Base-by-base conservation (phyloP, 192 early-diverging fungal genomes). In the Podila epigama region DNA sequence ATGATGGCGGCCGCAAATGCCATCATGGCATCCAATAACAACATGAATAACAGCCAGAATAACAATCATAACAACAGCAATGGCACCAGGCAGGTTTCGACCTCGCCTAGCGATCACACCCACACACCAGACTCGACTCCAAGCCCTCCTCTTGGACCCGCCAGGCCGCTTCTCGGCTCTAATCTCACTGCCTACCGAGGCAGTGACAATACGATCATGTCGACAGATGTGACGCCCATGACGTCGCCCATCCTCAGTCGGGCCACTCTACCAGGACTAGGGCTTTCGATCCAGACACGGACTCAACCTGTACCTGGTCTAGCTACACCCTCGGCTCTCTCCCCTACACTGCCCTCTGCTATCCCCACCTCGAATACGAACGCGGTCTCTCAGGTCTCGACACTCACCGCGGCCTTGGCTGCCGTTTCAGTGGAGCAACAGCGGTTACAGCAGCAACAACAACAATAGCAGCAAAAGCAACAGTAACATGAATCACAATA, bases 1-100 rank as follows among this genome's bases (percentile, higher is more conserved):
- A 77, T 77, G 73, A 77, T 77, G 73, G 66, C 66, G 7, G 73
- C 73, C 10, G 67, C 67, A 13, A 68, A 63, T 52, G 73, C 73
- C 15, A 77, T 77, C 29, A 59, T 66, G 32, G 73, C 66, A 9
- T 77, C 73, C 6, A 61, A 65, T 15, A 25, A 48, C 60, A 77
- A 68, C 36, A 39, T 16, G 11, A 48, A 41, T 31, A 56, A 10
- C 44, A 68, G 32, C 36, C 39, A 37, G 50, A 35, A 20, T 34
- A 36, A 2, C n/a, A 57, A 57, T 22, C 22, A 42, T n/a, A 60
- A 31, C 27, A 32, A 28, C 4, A 22, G 33, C 33, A 58, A 28
- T n/a, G n/a, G n/a, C 51, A 34, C 0, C 18, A 54, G 4, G 16
- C 51, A 41, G 13, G 5, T 10, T 9, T 58, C 72, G 10, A 41